Conservation (phyloP, 495 filamentous ascomycete genomes). For the Eremomyces bilateralis region DNA sequence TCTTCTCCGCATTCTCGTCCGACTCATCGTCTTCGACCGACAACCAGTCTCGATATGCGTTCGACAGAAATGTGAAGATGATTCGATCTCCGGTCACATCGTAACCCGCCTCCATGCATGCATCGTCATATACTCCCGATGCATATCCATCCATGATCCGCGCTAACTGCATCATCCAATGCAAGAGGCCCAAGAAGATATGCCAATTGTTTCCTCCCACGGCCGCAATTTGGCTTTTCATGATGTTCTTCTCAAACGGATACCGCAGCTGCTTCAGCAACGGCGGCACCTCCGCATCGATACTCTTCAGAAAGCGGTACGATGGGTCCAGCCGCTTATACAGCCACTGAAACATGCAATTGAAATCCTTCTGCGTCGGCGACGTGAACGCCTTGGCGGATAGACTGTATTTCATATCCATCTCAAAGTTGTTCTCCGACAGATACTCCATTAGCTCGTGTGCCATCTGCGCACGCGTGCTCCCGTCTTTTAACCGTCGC, state of each 20-base stretch:
- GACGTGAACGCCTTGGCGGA: slow-evolving; percentile 70
- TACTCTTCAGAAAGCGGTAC: slow-evolving; percentile 74
- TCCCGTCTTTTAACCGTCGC: slow-evolving; percentile 60
- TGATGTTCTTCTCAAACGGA: slow-evolving; percentile 81
- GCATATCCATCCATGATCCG: slow-evolving; percentile 70
- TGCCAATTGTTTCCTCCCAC: slow-evolving; percentile 94
- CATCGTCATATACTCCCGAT: slow-evolving; percentile 61
- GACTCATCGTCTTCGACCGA: slow-evolving; percentile 57
- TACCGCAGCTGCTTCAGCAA: slow-evolving; percentile 85
- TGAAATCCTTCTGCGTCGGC: slow-evolving; percentile 97
- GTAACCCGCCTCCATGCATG: slow-evolving; percentile 64
- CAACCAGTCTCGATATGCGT: slow-evolving; percentile 85
- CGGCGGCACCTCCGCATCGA: slow-evolving; percentile 81
- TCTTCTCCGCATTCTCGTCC: slow-evolving; percentile 57
- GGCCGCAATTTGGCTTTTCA: slow-evolving; percentile 80
- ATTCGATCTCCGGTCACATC: slow-evolving; percentile 79
- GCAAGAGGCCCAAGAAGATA: slow-evolving; percentile 75
- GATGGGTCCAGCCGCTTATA: slow-evolving; percentile 87
- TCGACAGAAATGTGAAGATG: slow-evolving; percentile 73
- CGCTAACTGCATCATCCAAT: slow-evolving; percentile 97
- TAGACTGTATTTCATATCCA: slow-evolving; percentile 86
- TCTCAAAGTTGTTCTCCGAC: slow-evolving; percentile 77
- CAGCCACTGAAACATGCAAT: slow-evolving; percentile 89
- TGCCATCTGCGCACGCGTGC: slow-evolving; percentile 56
- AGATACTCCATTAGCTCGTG: slow-evolving; percentile 86